These are phyloP conservation scores for Bocquillonia castaneifolia DNA, from an alignment of 441 rosid species.

Conservation along the genomic window DNA sequence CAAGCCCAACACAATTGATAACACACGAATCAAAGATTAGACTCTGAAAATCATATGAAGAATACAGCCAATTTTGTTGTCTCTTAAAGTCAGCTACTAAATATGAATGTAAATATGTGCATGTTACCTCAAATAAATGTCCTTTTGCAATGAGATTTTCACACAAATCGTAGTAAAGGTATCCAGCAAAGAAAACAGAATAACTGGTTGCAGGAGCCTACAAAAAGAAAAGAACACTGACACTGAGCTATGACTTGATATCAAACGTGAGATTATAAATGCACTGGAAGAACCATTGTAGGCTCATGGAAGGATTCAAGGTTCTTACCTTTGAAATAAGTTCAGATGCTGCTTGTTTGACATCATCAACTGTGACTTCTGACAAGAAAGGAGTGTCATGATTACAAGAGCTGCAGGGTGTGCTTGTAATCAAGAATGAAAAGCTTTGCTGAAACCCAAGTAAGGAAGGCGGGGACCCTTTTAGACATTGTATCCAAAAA, in stretches of 20 bases:
- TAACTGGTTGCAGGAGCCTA: constrained; percentile 51
- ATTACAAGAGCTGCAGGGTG: constrained; percentile 25
- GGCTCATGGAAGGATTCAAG: constrained; percentile 26
- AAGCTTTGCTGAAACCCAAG: constrained; percentile 64
- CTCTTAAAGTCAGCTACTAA: not conserved
- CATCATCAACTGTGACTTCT: constrained; percentile 44
- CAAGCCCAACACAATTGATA: not conserved
- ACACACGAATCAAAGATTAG: too few species aligned
- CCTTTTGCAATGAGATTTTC: constrained; percentile 63
- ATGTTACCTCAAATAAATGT: constrained; percentile 64
- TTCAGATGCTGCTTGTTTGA: constrained; percentile 50
- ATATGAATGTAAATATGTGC: constrained; percentile 22
- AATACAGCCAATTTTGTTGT: not conserved
- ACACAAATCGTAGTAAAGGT: constrained; percentile 76
- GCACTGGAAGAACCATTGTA: not conserved
- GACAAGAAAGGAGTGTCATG: constrained; percentile 30
- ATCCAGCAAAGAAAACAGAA: constrained; percentile 63
- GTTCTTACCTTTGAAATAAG: constrained; percentile 63
- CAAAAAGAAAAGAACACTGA: constrained; percentile 15
- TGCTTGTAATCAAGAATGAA: constrained; percentile 32
- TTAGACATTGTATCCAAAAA: constrained; percentile 69
- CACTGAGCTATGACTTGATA: constrained; percentile 14
- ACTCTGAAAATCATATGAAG: not conserved
- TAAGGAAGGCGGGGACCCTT: constrained; percentile 49
- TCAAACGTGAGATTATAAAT: constrained; percentile 8